Conservation (phyloP, 2,329 filamentous ascomycete genomes). For the Alternaria gaisen region DNA sequence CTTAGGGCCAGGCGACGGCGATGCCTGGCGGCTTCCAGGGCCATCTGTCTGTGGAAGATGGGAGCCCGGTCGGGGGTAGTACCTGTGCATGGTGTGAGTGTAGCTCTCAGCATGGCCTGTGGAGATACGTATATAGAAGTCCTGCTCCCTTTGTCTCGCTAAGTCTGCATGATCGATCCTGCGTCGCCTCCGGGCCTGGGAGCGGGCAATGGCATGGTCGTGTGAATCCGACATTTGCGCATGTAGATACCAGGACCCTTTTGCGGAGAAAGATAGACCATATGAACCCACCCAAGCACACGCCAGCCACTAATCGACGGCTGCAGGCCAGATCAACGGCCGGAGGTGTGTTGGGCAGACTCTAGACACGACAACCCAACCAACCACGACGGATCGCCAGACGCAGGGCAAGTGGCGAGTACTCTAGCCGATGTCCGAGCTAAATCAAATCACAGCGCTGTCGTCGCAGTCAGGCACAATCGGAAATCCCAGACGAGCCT, state of each 20-base stretch:
- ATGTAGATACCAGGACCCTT: slow-evolving; percentile 10
- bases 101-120: neutral
- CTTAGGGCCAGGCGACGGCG: slow-evolving; percentile 24
- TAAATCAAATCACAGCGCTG: neutral
- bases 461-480: neutral
- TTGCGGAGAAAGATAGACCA: slow-evolving; percentile 14
- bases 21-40: slow-evolving; percentile 28
- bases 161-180: slow-evolving; percentile 39
- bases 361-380: neutral
- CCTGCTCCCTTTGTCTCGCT: slow-evolving; percentile 42
- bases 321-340: slow-evolving; percentile 1
- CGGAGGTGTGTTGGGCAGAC: neutral
- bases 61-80: slow-evolving; percentile 37
- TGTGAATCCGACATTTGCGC: slow-evolving; percentile 20
- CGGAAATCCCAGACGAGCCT: neutral
- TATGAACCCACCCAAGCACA: neutral
- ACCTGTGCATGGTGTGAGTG: slow-evolving; percentile 15
- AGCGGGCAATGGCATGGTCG: slow-evolving; percentile 22
- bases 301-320: slow-evolving; percentile 6
- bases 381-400: neutral
- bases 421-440: neutral
- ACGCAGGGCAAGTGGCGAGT: neutral
- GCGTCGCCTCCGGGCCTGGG: slow-evolving; percentile 23
- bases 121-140: slow-evolving; percentile 39
- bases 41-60: slow-evolving; percentile 34